Evolutionary conservation across 257 asterid species (phyloP).

Genomic region (Mentha longifolia): DNA sequence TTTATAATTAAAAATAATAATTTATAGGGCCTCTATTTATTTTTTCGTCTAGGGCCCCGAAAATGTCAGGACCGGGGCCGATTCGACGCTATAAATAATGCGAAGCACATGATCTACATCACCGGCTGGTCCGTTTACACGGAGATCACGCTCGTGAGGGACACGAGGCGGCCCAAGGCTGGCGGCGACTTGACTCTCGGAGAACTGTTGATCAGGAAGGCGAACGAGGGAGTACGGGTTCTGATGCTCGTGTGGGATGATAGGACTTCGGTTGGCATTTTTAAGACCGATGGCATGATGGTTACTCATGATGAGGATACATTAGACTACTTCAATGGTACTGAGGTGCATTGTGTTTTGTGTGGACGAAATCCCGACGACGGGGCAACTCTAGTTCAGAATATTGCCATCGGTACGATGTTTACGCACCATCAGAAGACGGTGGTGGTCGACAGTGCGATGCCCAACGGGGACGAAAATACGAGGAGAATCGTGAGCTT

Average conservation of each 20-base stretch:
- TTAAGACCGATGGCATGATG: conserved; percentile 68
- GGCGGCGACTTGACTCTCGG: conserved; percentile 68
- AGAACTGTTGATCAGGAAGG: conserved; percentile 63
- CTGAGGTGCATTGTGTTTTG: conserved; percentile 60
- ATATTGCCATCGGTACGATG: conserved; percentile 55
- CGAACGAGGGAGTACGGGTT: conserved; percentile 66
- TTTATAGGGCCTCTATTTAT: too few species aligned
- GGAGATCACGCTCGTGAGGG: conserved; percentile 57
- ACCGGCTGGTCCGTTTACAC: conserved; percentile 79
- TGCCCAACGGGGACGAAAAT: conserved; percentile 52
- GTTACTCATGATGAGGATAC: conserved; percentile 74
- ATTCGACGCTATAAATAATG: conserved; percentile 50
- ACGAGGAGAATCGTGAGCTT: conserved; percentile 66
- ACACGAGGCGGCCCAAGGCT: conserved; percentile 50
- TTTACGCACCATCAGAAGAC: conserved; percentile 79
- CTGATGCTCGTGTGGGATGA: conserved; percentile 76
- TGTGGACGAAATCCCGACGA: conserved; percentile 80
- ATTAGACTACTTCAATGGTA: conserved; percentile 39
- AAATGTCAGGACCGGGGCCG: too few species aligned
- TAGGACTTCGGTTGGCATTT: conserved; percentile 54
- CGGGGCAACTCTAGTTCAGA: conserved; percentile 62
- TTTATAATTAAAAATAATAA: too few species aligned
- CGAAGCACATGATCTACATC: conserved; percentile 62
- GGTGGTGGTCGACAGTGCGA: conserved; percentile 53
- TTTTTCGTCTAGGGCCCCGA: too few species aligned